Base-by-base conservation (phyloP, 2,329 filamentous ascomycete genomes). In the Epichloe amarillans region DNA sequence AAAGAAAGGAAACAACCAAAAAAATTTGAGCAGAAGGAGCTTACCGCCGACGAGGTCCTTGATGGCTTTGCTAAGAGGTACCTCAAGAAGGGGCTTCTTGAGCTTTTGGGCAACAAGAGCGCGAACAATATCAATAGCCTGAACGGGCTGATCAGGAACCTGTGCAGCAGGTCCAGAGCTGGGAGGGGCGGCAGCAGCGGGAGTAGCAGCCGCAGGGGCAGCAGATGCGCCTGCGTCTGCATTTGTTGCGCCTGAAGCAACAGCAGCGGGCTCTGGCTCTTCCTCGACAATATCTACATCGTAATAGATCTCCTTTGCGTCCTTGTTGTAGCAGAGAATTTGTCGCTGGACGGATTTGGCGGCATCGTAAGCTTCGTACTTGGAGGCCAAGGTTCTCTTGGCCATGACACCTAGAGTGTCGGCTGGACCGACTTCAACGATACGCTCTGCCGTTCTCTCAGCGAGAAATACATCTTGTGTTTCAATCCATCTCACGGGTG, bases 401-500 rank as follows among this genome's bases (percentile, higher is more conserved):
- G 93, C 93, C 93, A 98, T 98, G 52, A 88, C 90, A 66, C 91
- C 91, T 37, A 98, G 81, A 26, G 93, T 98, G 70, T 98, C 91
- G 62, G 91, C 90, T 26, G 93, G 93, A 67, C 93, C 93, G 61
- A 98, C 85, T 71, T 98, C 93, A 62, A 98, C 93, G 65, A 98
- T 94, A 65, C 93, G 84, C 78, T 98, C 93, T 47, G 93, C 94
- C 49, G 83, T 86, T 74, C 95, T 93, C 71, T 97, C 89, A 57
- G 86, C 91, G 61, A 98, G 86, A 64, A 98, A 93, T 62, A 98
- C 93, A 91, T 98, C 93, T 73, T 98, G 93, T 50, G 93, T 98
- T 74, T 98, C 93, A 71, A 98, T 98, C 93, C 93, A 98, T 83
- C 93, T 84, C 62, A 98, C 93, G 47, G 93, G 93, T 50, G 91